These are phyloP conservation scores for Clarkia xantiana DNA, from an alignment of 345 rosid species.

Conservation along the genomic window DNA sequence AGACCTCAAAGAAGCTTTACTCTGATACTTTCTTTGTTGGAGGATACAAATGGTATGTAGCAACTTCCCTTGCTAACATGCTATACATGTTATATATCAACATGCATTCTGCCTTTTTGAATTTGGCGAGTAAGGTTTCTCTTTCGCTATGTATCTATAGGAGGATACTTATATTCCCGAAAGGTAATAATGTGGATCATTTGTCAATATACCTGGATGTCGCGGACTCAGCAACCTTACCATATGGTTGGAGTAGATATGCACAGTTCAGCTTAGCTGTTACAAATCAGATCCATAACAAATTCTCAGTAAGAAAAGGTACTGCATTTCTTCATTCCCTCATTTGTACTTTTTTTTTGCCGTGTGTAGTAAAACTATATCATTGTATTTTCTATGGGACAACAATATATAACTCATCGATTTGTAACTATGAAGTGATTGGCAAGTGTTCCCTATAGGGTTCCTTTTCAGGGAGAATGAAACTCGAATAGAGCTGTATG, in stretches of 20 bases:
- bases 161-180: conserved; percentile 12
- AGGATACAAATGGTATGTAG: conserved; percentile 8
- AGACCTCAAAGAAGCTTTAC: background rate
- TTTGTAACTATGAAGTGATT: too few species aligned
- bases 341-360: background rate
- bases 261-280: conserved; percentile 13
- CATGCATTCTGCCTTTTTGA: background rate
- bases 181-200: conserved; percentile 11
- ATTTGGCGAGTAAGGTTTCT: background rate
- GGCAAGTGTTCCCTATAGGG: too few species aligned
- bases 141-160: conserved; percentile 5
- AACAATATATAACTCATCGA: too few species aligned
- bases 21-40: background rate
- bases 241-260: conserved; percentile 15
- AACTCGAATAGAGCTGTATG: too few species aligned
- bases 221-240: conserved; percentile 14
- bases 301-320: conserved; percentile 6
- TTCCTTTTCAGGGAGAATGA: too few species aligned
- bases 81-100: too few species aligned
- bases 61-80: background rate
- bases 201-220: conserved; percentile 15
- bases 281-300: conserved; percentile 8
- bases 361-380: background rate
- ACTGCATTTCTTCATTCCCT: background rate
- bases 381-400: too few species aligned